Conservation (phyloP, 2,329 filamentous ascomycete genomes). For the Fusarium abutilonis region DNA sequence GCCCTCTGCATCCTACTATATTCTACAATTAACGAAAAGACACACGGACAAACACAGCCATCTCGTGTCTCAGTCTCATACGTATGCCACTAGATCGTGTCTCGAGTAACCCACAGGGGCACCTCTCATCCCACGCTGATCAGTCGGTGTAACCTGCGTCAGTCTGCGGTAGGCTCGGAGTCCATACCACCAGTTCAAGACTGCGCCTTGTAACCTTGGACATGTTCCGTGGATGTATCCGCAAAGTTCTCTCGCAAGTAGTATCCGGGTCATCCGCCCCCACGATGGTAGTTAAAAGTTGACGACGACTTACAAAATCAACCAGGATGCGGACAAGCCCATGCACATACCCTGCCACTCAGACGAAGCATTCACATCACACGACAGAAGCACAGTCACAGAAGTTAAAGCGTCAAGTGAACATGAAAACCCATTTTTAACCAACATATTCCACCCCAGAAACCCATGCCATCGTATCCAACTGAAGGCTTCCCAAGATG, state of each 20-base stretch:
- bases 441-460: conserved; percentile 29
- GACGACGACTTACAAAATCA: no score
- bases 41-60: not conserved
- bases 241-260: not conserved
- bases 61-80: not conserved
- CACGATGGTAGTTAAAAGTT: no score
- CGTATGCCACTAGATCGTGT: not conserved
- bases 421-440: conserved; percentile 37
- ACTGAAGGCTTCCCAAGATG: conserved; percentile 32
- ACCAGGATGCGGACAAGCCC: no score
- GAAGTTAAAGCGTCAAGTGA: conserved; percentile 8
- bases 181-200: conserved; percentile 11
- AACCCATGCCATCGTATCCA: conserved; percentile 40
- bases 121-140: conserved; percentile 2
- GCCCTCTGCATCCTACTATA: no score
- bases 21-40: not conserved
- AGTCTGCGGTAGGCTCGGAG: not conserved
- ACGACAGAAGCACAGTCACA: not conserved
- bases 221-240: not conserved
- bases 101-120: not conserved
- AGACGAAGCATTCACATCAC: not conserved
- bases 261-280: conserved; percentile 15
- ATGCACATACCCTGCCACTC: no score
- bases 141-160: not conserved
- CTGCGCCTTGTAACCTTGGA: conserved; percentile 14